Conservation (phyloP, 306 rosid species). For the Adenanthera pavonina region DNA sequence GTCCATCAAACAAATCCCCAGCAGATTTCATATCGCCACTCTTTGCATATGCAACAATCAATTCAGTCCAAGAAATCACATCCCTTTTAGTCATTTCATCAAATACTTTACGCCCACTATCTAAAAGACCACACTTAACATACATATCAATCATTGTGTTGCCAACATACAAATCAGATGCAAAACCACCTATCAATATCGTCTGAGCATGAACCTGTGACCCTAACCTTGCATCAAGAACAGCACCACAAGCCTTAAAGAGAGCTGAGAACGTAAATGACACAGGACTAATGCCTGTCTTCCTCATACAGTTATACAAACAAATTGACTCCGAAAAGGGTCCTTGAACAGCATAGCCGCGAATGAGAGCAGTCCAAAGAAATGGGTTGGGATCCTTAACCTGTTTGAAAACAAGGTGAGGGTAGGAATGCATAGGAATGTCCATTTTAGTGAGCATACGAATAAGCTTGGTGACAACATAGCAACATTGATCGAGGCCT, state of each 20-base stretch:
- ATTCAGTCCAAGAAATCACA: slow-evolving; percentile 78
- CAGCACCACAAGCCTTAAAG: slow-evolving; percentile 59
- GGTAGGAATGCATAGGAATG: slow-evolving; percentile 59
- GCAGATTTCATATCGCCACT: slow-evolving; percentile 70
- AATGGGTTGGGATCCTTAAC: slow-evolving; percentile 72
- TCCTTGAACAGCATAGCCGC: slow-evolving; percentile 68
- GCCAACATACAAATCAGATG: slow-evolving; percentile 68
- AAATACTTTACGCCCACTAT: slow-evolving; percentile 65
- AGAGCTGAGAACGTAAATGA: slow-evolving; percentile 84
- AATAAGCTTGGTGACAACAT: slow-evolving; percentile 69
- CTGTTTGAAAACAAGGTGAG: slow-evolving; percentile 63
- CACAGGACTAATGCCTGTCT: slow-evolving; percentile 48
- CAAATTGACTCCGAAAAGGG: slow-evolving; percentile 46
- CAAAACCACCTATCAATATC: slow-evolving; percentile 69
- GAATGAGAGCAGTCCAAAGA: slow-evolving; percentile 82
- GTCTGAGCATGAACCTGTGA: slow-evolving; percentile 75
- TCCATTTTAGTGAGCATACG: slow-evolving; percentile 58
- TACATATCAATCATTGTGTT: slow-evolving; percentile 80
- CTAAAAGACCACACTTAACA: slow-evolving; percentile 59
- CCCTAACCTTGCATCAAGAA: slow-evolving; percentile 49
- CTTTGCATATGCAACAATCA: slow-evolving; percentile 72
- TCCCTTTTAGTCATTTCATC: slow-evolving; percentile 84
- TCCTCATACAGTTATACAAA: slow-evolving; percentile 63
- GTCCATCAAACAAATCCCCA: slow-evolving; percentile 58
- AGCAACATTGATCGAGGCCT: slow-evolving; percentile 64